A percentile compares a stretch with the other conserved stretches of the same genome.
phyloP scores from a whole-genome alignment of 108 stramenopile genomes.

The Cyclotella kingstonii region DNA sequence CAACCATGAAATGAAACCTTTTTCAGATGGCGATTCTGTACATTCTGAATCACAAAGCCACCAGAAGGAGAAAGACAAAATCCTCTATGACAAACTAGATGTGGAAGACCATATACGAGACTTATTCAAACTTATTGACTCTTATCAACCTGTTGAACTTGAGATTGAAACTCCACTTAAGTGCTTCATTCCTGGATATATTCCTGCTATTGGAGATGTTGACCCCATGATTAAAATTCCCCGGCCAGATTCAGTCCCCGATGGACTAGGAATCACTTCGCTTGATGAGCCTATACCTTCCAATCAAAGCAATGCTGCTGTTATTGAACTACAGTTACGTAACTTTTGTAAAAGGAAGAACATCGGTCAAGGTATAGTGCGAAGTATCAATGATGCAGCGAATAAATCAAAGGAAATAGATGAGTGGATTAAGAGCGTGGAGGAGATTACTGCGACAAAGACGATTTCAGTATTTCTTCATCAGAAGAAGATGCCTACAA shows the following conservation, averaged over 20 bases:
- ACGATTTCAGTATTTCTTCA: conserved; percentile 60
- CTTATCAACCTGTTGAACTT: conserved; percentile 74
- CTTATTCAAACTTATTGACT: conserved; percentile 50
- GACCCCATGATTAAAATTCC: conserved; percentile 85
- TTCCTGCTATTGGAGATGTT: conserved; percentile 83
- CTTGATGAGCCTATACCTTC: conserved; percentile 75
- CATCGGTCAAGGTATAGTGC: conserved; percentile 32
- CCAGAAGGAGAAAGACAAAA: not conserved
- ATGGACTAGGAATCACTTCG: conserved; percentile 65
- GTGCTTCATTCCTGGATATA: conserved; percentile 80
- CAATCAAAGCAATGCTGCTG: conserved; percentile 68
- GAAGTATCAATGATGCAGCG: conserved; percentile 62
- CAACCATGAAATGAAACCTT: not conserved
- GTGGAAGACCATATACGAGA: conserved; percentile 47
- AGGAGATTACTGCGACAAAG: conserved; percentile 65
- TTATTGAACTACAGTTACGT: conserved; percentile 77
- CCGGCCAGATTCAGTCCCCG: conserved; percentile 58
- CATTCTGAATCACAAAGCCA: not conserved
- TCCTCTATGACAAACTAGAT: conserved; percentile 22
- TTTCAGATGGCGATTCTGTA: not conserved
- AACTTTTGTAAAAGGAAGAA: conserved; percentile 60
- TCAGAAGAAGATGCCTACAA: conserved; percentile 67
- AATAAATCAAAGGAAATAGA: conserved; percentile 69
- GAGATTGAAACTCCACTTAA: conserved; percentile 74
- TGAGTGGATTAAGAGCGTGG: conserved; percentile 70